These are phyloP conservation scores for Ceratocystiopsis sp. DNA, from an alignment of 2,329 filamentous ascomycete genomes.

Conservation along the genomic window DNA sequence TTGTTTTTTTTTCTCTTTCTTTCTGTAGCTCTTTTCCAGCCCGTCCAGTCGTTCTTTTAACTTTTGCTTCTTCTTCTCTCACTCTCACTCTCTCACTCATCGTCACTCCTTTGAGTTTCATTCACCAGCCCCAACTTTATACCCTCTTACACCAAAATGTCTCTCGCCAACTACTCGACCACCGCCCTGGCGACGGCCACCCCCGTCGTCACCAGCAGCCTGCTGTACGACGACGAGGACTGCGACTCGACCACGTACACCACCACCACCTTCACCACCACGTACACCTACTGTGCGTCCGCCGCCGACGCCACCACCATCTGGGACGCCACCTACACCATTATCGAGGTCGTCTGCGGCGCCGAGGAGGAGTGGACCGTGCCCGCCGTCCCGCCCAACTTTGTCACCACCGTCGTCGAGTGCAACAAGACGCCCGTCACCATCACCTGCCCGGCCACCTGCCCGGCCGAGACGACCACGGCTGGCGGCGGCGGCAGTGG, in stretches of 20 bases:
- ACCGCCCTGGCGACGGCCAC: background rate
- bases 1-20: too few species aligned
- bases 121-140: too few species aligned
- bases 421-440: conserved; percentile 4
- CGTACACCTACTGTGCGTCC: conserved; percentile 20
- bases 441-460: conserved; percentile 8
- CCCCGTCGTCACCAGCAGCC: too few species aligned
- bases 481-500: background rate
- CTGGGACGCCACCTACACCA: conserved; percentile 25
- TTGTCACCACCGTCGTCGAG: conserved; percentile 9
- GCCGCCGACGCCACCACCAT: conserved; percentile 21
- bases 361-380: conserved; percentile 26
- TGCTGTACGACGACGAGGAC: conserved; percentile 4
- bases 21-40: too few species aligned
- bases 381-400: conserved; percentile 10
- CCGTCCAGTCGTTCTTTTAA: too few species aligned
- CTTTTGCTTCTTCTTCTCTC: conserved; percentile 1
- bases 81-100: background rate
- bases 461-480: too few species aligned
- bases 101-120: background rate
- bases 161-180: background rate
- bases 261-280: conserved; percentile 17
- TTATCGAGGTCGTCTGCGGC: conserved; percentile 22
- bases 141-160: too few species aligned
- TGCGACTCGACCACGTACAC: conserved; percentile 11